Evolutionary conservation across 164 flowering plant species (phyloP), one percentile per base, ranked within the genome.

Genomic region (Liriodendron chinense): DNA sequence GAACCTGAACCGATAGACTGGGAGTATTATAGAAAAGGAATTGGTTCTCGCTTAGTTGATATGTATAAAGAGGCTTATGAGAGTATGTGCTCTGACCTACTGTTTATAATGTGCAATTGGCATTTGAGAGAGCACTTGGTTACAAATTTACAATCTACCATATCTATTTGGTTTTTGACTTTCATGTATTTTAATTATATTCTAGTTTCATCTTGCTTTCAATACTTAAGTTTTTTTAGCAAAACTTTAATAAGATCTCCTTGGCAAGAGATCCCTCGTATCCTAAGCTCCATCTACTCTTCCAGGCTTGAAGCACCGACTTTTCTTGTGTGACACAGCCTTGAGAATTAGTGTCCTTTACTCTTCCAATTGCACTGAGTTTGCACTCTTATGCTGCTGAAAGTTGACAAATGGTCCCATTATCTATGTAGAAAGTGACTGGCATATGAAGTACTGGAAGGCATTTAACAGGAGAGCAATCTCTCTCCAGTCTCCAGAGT

Each of bases 1-100:
- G 98, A 94, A 80, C 99, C 99, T 78, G 97, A 94, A 73, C 99
- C 98, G 24, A 84, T 96, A 65, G 90, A 96, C 82, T 96, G 97
- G 99, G 99, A 94, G n/a, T 90, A 89, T 66, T 94, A 94, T 69
- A 92, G 99, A 73, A 96, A 92, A 77, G 97, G 95, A 77, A 88
- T 93, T 82, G 99, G 99, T 22, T 79, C 92, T 72, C 89, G 91
- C 64, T 75, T 96, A 85, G 99, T 96, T 79, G 98, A 96, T 74
- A 89, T 90, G 97, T 96, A 93, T 85, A 96, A 96, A 80, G 89
- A 92, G 77, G 94, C 92, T 47, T 96, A 89, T 83, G 99, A 94
- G 16, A 87, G 99, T 96, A 90, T 75, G 93, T 20, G 1, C n/a
- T 7, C 34, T 69, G 71, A 47, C 56, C 2, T 69, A 43, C 24